These are phyloP conservation scores for Cordyceps militaris DNA, from an alignment of 2,329 filamentous ascomycete genomes.

Conservation along the genomic window DNA sequence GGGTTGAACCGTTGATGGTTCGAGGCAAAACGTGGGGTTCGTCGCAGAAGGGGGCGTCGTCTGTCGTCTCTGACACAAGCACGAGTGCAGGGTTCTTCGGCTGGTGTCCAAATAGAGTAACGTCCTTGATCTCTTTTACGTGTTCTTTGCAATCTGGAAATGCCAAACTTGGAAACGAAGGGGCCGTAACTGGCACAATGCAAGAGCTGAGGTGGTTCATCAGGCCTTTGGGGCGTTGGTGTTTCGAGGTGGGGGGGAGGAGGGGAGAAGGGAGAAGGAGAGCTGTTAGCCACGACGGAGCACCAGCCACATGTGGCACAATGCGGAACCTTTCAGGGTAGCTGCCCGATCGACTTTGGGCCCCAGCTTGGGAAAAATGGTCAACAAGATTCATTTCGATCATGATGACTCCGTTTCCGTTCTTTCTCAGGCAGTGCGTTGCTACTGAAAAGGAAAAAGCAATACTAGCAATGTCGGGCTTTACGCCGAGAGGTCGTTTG, in stretches of 20 bases:
- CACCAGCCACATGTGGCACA: neutral
- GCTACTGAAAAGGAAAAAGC: too few relatives aligned
- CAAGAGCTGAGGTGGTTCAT: constrained; percentile 1
- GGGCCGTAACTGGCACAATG: neutral
- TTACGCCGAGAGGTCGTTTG: too few relatives aligned
- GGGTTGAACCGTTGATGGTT: neutral
- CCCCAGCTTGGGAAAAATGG: too few relatives aligned
- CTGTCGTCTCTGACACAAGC: neutral
- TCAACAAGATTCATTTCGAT: too few relatives aligned
- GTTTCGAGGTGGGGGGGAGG: constrained; percentile 3
- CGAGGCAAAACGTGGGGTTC: neutral
- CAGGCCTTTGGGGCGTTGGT: neutral
- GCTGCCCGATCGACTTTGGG: neutral
- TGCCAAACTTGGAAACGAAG: neutral
- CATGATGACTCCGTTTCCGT: too few relatives aligned
- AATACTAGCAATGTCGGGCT: too few relatives aligned
- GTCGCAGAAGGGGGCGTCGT: neutral
- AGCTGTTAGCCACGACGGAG: constrained; percentile 6
- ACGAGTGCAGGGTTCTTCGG: neutral
- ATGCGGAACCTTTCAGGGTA: constrained; percentile 3
- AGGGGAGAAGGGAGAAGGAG: too few relatives aligned
- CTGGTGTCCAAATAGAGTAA: neutral
- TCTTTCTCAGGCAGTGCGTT: too few relatives aligned
- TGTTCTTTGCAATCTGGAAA: neutral
- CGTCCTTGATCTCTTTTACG: neutral